phyloP scores from a whole-genome alignment of 1,284 basidiomycete species.

The Cryptococcus jaspeensis region DNA sequence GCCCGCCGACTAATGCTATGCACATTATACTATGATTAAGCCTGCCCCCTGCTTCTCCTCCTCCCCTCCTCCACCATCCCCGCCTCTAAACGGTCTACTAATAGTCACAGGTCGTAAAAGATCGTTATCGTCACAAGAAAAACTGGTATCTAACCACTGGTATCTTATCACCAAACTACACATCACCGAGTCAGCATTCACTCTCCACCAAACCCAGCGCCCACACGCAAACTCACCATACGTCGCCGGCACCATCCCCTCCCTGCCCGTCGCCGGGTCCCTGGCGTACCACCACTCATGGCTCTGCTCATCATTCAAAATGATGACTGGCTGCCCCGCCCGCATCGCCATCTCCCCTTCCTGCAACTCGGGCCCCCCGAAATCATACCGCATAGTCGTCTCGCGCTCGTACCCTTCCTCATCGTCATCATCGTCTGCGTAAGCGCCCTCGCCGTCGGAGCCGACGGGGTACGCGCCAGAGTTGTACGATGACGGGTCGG shows the following conservation, averaged over 20 bases:
- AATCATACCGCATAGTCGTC: slow-evolving; percentile 48
- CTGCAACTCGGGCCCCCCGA: slow-evolving; percentile 40
- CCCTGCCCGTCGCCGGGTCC: slow-evolving; percentile 69
- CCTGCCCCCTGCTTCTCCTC: too few relatives aligned
- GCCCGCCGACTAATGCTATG: not conserved
- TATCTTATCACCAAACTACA: slow-evolving; percentile 4
- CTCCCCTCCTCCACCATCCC: not conserved
- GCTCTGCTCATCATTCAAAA: slow-evolving; percentile 44
- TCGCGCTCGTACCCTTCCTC: slow-evolving; percentile 53
- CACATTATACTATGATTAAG: too few relatives aligned
- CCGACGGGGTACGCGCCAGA: slow-evolving; percentile 26
- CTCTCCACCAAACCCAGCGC: not conserved
- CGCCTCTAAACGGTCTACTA: not conserved
- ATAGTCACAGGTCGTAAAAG: too few relatives aligned
- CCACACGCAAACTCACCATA: slow-evolving; percentile 54
- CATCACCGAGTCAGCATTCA: not conserved
- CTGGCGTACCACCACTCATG: slow-evolving; percentile 88
- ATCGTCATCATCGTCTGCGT: slow-evolving; percentile 56
- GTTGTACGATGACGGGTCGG: slow-evolving; percentile 37
- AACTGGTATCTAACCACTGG: too few relatives aligned
- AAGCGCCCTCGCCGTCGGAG: slow-evolving; percentile 53
- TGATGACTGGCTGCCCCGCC: slow-evolving; percentile 42
- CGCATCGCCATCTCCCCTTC: slow-evolving; percentile 46
- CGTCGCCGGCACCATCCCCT: slow-evolving; percentile 84
- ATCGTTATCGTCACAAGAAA: too few relatives aligned